Conservation (phyloP, 1,284 basidiomycete genomes). For the Cutaneotrichosporon cyanovorans region DNA sequence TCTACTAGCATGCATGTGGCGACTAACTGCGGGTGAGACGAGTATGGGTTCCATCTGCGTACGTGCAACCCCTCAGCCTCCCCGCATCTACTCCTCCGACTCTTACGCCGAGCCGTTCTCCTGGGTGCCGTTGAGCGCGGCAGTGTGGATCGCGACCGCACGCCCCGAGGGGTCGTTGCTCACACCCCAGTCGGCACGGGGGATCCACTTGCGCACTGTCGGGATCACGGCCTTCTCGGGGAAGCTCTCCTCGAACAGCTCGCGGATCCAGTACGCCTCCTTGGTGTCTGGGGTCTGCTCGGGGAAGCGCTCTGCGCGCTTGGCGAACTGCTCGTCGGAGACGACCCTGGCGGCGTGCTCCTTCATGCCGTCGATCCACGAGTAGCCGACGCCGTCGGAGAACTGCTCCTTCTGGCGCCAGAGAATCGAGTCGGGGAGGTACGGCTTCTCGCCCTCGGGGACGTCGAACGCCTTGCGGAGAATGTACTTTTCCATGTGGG, state of each 20-base stretch:
- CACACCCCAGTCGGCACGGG: slow-evolving; percentile 80
- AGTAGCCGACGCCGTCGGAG: slow-evolving; percentile 98
- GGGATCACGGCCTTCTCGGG: slow-evolving; percentile 75
- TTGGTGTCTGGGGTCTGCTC: slow-evolving; percentile 88
- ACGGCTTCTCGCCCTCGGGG: slow-evolving; percentile 72
- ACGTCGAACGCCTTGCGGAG: slow-evolving; percentile 95
- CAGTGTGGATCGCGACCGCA: slow-evolving; percentile 90
- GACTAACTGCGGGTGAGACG: no score
- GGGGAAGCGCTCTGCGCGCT: slow-evolving; percentile 69
- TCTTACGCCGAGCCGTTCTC: slow-evolving; percentile 3
- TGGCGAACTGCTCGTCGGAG: slow-evolving; percentile 73
- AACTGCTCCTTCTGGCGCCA: slow-evolving; percentile 99
- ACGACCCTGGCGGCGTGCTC: slow-evolving; percentile 69
- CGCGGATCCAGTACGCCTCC: slow-evolving; percentile 91
- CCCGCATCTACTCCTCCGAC: no score
- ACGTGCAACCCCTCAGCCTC: no score
- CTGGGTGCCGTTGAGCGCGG: slow-evolving; percentile 57
- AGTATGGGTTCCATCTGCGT: no score
- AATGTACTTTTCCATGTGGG: slow-evolving; percentile 98
- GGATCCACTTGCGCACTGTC: slow-evolving; percentile 74
- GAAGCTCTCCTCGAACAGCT: slow-evolving; percentile 86
- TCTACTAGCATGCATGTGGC: no score
- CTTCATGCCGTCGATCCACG: slow-evolving; percentile 99
- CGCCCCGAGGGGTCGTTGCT: slow-evolving; percentile 88
- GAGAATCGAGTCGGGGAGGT: slow-evolving; percentile 87